Conservation (phyloP, 2,329 filamentous ascomycete species). For the Paramyrothecium sp. region DNA sequence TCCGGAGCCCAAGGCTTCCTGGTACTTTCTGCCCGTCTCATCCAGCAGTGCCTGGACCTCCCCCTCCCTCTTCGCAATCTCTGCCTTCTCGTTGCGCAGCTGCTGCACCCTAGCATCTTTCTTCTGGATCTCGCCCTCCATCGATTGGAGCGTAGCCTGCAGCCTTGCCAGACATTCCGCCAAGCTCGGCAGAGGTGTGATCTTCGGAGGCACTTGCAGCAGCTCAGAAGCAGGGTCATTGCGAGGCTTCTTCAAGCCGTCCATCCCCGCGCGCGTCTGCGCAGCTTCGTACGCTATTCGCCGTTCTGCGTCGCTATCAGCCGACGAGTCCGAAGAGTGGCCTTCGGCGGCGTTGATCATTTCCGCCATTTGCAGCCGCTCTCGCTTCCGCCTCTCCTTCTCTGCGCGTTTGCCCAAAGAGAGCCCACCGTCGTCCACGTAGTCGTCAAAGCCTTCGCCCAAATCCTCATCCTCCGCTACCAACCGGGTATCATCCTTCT, state of each 20-base stretch:
- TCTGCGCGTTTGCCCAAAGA: slow-evolving; percentile 78
- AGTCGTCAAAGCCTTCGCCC: slow-evolving; percentile 90
- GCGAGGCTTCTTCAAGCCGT: slow-evolving; percentile 56
- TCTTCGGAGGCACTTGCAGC: slow-evolving; percentile 65
- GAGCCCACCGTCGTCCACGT: slow-evolving; percentile 80
- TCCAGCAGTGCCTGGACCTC: slow-evolving; percentile 81
- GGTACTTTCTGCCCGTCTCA: slow-evolving; percentile 70
- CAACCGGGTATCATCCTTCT: slow-evolving; percentile 71
- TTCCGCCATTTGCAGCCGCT: slow-evolving; percentile 76
- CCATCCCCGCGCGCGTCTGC: slow-evolving; percentile 85
- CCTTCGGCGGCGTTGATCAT: slow-evolving; percentile 80
- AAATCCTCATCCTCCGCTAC: slow-evolving; percentile 87
- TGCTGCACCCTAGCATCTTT: slow-evolving; percentile 65
- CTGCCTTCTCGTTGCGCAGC: slow-evolving; percentile 65
- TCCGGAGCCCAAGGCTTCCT: slow-evolving; percentile 38
- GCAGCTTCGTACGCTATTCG: slow-evolving; percentile 83
- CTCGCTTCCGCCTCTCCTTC: slow-evolving; percentile 62
- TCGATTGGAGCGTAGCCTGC: slow-evolving; percentile 56
- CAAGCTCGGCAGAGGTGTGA: slow-evolving; percentile 75
- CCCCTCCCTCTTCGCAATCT: slow-evolving; percentile 66
- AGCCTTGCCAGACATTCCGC: slow-evolving; percentile 65
- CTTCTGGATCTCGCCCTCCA: slow-evolving; percentile 61
- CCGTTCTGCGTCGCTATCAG: slow-evolving; percentile 69
- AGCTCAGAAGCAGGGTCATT: slow-evolving; percentile 32
- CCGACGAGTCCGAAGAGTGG: slow-evolving; percentile 57